phyloP scores from a whole-genome alignment of 1,284 basidiomycete genomes.

The Cutaneotrichosporon spelunceum region DNA sequence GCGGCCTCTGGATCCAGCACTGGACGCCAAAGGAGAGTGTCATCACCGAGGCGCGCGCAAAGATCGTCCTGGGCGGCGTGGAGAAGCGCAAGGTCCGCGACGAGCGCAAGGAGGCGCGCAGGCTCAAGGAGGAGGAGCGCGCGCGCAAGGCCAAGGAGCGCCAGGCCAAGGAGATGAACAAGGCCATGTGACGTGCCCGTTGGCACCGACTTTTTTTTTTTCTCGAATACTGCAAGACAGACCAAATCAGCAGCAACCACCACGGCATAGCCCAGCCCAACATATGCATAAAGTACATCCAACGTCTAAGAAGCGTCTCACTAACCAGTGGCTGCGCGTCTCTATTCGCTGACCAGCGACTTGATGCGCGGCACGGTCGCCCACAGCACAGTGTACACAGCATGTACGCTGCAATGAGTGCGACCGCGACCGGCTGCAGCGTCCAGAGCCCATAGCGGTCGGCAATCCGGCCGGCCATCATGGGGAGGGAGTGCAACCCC shows the following conservation, averaged over 20 bases:
- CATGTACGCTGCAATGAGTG: conserved; percentile 18
- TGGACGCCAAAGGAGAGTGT: conserved; percentile 73
- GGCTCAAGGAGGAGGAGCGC: conserved; percentile 72
- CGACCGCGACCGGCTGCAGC: conserved; percentile 21
- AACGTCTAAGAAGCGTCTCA: no score
- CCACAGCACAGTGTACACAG: conserved; percentile 14
- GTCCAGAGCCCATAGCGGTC: conserved; percentile 23
- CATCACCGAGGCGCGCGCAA: conserved; percentile 75
- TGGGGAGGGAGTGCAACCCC: conserved; percentile 63
- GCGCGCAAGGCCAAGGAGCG: conserved; percentile 85
- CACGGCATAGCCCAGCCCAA: background rate
- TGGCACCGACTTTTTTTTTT: no score
- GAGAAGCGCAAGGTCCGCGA: conserved; percentile 45
- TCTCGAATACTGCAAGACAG: background rate
- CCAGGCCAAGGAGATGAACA: background rate
- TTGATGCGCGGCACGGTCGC: conserved; percentile 13
- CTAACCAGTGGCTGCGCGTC: background rate
- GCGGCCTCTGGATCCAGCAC: conserved; percentile 69
- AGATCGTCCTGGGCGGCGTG: conserved; percentile 70
- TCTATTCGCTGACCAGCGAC: background rate
- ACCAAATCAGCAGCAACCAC: conserved; percentile 4
- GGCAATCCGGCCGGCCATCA: conserved; percentile 36
- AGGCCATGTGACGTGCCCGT: no score
- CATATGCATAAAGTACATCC: background rate
- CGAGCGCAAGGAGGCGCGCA: conserved; percentile 33